These are phyloP conservation scores for Melanomma pulvis-pyrius DNA, from an alignment of 495 filamentous ascomycete species.

Conservation along the genomic window DNA sequence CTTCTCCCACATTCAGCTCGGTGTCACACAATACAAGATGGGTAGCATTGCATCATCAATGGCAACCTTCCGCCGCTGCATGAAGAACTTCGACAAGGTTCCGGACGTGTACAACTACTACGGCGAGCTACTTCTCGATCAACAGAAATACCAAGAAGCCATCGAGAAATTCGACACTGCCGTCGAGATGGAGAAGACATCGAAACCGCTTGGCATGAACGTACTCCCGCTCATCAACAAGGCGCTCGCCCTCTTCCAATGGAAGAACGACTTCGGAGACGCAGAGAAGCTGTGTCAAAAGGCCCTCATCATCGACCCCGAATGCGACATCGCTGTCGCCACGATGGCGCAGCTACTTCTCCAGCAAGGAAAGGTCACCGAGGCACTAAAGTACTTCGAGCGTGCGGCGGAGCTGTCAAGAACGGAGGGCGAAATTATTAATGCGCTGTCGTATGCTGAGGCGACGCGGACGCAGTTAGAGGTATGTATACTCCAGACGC, in stretches of 20 bases:
- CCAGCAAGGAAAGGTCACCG: constrained; percentile 94
- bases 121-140: constrained; percentile 95
- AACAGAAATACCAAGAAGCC: constrained; percentile 90
- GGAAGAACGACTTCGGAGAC: constrained; percentile 93
- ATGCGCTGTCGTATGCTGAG: constrained; percentile 92
- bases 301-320: constrained; percentile 96
- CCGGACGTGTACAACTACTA: constrained; percentile 99
- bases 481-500: constrained; percentile 30
- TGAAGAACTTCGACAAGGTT: constrained; percentile 96
- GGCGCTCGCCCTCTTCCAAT: constrained; percentile 93
- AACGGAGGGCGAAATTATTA: constrained; percentile 93
- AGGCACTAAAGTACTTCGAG: constrained; percentile 96
- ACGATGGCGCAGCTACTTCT: constrained; percentile 99
- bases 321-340: constrained; percentile 97
- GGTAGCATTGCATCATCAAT: constrained; percentile 96
- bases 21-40: constrained; percentile 99
- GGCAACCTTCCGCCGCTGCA: constrained; percentile 94
- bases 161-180: constrained; percentile 98
- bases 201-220: constrained; percentile 92
- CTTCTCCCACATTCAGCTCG: constrained; percentile 98
- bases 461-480: constrained; percentile 95
- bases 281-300: constrained; percentile 96
- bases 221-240: constrained; percentile 98
- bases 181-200: constrained; percentile 95
- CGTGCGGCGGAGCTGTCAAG: constrained; percentile 92